Evolutionary conservation across 169 alveolate genomes (phyloP), one percentile per base, ranked within the genome.

Genomic region (Babesia caballi): DNA sequence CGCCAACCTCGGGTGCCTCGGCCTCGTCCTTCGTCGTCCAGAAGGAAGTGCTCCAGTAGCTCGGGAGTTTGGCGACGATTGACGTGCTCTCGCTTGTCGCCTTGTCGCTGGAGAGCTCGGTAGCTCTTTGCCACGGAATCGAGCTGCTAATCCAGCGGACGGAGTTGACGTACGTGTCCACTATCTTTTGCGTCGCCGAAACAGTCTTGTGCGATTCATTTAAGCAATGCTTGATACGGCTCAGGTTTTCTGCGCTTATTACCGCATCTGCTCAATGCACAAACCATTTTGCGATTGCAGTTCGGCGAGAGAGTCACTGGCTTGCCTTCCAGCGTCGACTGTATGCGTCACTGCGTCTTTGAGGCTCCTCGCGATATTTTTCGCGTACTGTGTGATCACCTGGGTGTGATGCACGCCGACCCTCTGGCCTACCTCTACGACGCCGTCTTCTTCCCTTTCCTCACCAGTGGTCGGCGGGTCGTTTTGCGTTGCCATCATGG

Each of bases 241-340:
- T 66, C n/a, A 76, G 19, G 23, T 66, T 70, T 4, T 76, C 85
- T 76, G 69, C 23, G 9, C 14, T 36, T 6, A 35, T 42, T 47
- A 1, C 40, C 1, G 1, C 30, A 36, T 11, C 3, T 46, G 65
- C 4, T 14, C 9, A 6, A 11, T 54, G 28, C 27, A 49, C 49
- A n/a, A 9, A 76, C 85, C 85, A 46, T 76, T 76, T 63, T 76
- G 85, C 53, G 80, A 65, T 30, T 66, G 75, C 11, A 76, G 85
- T 11, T 76, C 81, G 8, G 51, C 41, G 8, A 76, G 59, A 17
- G 85, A 76, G 33, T 66, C 80, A 27, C 47, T 68, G 27, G 81
- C 73, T 9, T 46, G 63, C 38, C 42, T 66, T 15, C 69, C 59
- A n/a, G 85, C 60, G 46, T 65, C 60, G 21, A 66, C 81, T 21